A percentile compares a stretch with the other conserved stretches of the same genome.
phyloP scores from a whole-genome alignment of 2,329 filamentous ascomycete genomes.

The Ceratocystis ficicola region DNA sequence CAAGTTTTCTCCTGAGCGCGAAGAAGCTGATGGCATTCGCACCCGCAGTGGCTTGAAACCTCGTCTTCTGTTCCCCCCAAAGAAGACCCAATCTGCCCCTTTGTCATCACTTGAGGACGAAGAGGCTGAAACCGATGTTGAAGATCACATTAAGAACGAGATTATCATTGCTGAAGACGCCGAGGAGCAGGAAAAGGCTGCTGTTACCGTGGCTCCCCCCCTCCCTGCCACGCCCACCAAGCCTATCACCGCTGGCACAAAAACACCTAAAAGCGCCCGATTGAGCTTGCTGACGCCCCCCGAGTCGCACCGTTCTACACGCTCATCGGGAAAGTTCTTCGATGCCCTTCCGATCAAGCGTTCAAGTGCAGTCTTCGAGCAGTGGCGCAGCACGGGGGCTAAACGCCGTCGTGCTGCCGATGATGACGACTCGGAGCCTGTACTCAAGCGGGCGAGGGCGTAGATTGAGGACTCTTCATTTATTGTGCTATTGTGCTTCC shows the following conservation, averaged over 20 bases:
- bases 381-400: slow-evolving; percentile 27
- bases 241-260: slow-evolving; percentile 10
- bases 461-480: background rate
- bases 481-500: background rate
- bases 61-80: slow-evolving; percentile 54
- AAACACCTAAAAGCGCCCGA: slow-evolving; percentile 44
- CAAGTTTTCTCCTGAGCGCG: slow-evolving; percentile 43
- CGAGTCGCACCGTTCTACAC: slow-evolving; percentile 47
- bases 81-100: slow-evolving; percentile 33
- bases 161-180: slow-evolving; percentile 23
- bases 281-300: slow-evolving; percentile 51
- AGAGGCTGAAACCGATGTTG: slow-evolving; percentile 48
- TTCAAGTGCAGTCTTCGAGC: slow-evolving; percentile 22
- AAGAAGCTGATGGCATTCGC: slow-evolving; percentile 30
- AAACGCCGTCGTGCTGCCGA: slow-evolving; percentile 34
- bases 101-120: slow-evolving; percentile 40
- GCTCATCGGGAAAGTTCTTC: slow-evolving; percentile 41
- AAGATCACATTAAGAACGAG: slow-evolving; percentile 35
- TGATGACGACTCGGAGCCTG: slow-evolving; percentile 24
- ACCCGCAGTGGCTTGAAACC: slow-evolving; percentile 61
- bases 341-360: slow-evolving; percentile 47
- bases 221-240: slow-evolving; percentile 33
- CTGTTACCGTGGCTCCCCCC: slow-evolving; percentile 10
- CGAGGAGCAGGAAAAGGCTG: slow-evolving; percentile 24
- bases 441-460: slow-evolving; percentile 14